phyloP scores from a whole-genome alignment of 75 land plant species.

The Sequoiadendron giganteum region DNA sequence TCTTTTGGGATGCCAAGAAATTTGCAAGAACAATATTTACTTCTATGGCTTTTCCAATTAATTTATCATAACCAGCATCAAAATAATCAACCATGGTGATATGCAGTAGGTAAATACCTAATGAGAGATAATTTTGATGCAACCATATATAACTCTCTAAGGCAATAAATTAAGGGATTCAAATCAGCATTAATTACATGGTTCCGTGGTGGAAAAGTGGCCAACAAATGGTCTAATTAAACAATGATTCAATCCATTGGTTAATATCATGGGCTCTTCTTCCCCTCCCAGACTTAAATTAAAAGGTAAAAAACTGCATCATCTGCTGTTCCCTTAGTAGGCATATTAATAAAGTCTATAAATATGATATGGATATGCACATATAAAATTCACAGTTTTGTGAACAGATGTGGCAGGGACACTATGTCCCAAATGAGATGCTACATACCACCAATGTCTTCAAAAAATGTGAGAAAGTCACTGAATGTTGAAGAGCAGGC shows the following conservation, averaged over 20 bases:
- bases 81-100: neutral
- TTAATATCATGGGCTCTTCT: neutral
- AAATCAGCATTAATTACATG: neutral
- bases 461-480: slow-evolving; percentile 59
- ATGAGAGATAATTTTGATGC: neutral
- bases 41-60: no score
- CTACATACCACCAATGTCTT: slow-evolving; percentile 54
- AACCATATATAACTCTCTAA: neutral
- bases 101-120: neutral
- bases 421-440: neutral
- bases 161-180: neutral
- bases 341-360: neutral
- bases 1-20: no score
- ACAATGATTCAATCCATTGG: neutral
- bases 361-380: neutral
- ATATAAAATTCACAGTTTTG: neutral
- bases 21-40: no score
- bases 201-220: neutral
- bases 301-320: neutral
- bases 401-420: neutral
- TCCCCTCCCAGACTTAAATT: neutral
- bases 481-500: slow-evolving; percentile 72
- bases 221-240: neutral
- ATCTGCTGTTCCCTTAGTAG: neutral
- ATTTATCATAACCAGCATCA: neutral